Conservation (phyloP, 257 asterid species). For the Capsicum pubescens region DNA sequence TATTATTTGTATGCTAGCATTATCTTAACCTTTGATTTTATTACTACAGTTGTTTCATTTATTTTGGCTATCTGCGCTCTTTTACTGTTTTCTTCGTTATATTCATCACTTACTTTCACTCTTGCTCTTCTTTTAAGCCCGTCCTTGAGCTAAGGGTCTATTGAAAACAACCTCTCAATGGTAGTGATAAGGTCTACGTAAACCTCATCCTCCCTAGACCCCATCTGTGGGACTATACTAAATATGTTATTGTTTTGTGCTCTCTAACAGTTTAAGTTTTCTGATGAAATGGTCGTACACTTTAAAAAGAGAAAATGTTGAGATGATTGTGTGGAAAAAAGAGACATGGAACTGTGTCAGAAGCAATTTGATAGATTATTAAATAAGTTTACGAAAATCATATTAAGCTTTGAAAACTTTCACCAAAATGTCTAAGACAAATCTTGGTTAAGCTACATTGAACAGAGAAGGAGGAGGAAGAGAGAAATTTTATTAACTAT, state of each 20-base stretch:
- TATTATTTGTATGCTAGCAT: neutral
- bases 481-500: too few species aligned
- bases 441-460: too few species aligned
- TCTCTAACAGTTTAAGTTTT: too few species aligned
- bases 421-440: too few species aligned
- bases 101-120: neutral
- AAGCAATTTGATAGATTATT: neutral
- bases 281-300: too few species aligned
- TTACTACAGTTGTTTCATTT: neutral
- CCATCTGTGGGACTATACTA: neutral
- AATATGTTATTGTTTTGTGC: neutral
- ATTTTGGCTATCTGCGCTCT: neutral
- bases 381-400: neutral
- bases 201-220: neutral
- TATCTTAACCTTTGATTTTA: neutral
- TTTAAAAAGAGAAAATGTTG: too few species aligned
- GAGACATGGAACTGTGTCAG: neutral
- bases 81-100: neutral
- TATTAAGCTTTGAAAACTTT: neutral
- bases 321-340: neutral
- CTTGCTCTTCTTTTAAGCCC: neutral
- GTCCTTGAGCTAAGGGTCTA: neutral
- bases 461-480: too few species aligned
- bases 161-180: neutral
- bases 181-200: neutral